Base-by-base conservation (phyloP, 1,284 basidiomycete genomes). In the Apiotrichum siamense region DNA sequence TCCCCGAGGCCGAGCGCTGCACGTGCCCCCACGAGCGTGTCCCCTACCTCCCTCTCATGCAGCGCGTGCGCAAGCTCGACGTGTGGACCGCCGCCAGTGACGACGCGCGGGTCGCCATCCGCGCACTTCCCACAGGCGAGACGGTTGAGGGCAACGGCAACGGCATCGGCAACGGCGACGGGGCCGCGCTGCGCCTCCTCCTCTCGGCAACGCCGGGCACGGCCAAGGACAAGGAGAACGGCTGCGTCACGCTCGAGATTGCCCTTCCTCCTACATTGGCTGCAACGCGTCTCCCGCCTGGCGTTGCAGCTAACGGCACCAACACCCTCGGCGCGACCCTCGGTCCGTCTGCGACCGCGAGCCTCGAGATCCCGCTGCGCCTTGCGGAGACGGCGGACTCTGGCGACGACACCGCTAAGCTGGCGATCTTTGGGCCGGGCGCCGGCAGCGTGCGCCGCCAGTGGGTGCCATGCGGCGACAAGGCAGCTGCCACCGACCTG, bases 11-110 rank as follows among this genome's bases (percentile, higher is more conserved):
- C 6, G 60, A 69, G 26, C 50, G 68, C 47, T 74, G 72, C 53
- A 44, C 59, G 21, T 74, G 72, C 54, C 59, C 61, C 32, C 72
- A 74, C 54, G 63, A 62, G 32, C 68, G 66, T 7, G 58, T 66
- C 17, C 55, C 61, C 7, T 61, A 59, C 45, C 55, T 57, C 54
- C 69, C 68, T 5, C 57, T 60, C 26, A 59, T 74, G 50, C 63
- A 62, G 48, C 68, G 72, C 52, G 64, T 68, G 49, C n/a, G 29
- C 26, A 43, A 44, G 23, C 18, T 29, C 27, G 38, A 21, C 18
- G 32, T 31, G 4, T 15, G 9, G 27, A 20, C 11, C 3, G 41
- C 27, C 18, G 23, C 18, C 11, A 21, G 17, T 9, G 29, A 43
- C 41, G 41, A 43, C 29, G 20, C n/a, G 1, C 27, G 15, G 18